A percentile compares a stretch with the other conserved stretches of the same genome.
These are phyloP conservation scores for Dactylis glomerata DNA, from an alignment of 176 grass and related monocot species.

Conservation along the genomic window DNA sequence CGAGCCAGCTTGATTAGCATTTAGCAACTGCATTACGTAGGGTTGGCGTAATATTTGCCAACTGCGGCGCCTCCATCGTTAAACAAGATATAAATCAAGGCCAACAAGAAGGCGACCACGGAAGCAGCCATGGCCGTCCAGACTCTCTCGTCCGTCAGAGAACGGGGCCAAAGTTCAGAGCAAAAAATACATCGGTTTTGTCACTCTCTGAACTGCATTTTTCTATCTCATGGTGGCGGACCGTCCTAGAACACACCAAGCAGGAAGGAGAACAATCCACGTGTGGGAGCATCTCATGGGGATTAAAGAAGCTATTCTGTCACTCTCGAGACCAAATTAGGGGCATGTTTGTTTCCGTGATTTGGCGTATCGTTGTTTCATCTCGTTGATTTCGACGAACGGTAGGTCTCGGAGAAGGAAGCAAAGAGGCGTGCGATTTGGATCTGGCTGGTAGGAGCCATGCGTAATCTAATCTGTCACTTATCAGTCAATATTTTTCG, in stretches of 20 bases:
- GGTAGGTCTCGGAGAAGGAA: not conserved
- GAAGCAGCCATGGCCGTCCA: conserved; percentile 33
- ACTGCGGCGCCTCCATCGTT: not conserved
- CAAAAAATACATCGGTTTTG: conserved; percentile 21
- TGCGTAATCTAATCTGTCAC: conserved; percentile 16
- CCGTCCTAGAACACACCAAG: conserved; percentile 22
- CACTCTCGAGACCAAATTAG: not conserved
- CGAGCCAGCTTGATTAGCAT: not conserved
- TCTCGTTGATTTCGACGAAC: conserved; percentile 14
- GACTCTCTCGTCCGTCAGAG: conserved; percentile 12
- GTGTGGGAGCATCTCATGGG: conserved; percentile 24
- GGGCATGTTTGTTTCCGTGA: not conserved
- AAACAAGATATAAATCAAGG: not conserved
- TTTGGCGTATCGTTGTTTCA: conserved; percentile 38
- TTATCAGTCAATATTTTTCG: conserved; percentile 17
- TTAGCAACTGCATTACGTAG: not conserved
- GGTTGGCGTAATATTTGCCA: not conserved
- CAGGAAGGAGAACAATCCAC: conserved; percentile 22
- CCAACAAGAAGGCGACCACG: conserved; percentile 30
- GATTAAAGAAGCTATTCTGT: not conserved
- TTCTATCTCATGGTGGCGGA: conserved; percentile 19
- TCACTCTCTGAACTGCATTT: conserved; percentile 10
- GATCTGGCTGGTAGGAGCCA: not conserved
- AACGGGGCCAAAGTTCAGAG: conserved; percentile 1
- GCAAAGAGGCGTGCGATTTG: not conserved